phyloP scores from a whole-genome alignment of 768 basidiomycete genomes.

The Megacollybia marginata region DNA sequence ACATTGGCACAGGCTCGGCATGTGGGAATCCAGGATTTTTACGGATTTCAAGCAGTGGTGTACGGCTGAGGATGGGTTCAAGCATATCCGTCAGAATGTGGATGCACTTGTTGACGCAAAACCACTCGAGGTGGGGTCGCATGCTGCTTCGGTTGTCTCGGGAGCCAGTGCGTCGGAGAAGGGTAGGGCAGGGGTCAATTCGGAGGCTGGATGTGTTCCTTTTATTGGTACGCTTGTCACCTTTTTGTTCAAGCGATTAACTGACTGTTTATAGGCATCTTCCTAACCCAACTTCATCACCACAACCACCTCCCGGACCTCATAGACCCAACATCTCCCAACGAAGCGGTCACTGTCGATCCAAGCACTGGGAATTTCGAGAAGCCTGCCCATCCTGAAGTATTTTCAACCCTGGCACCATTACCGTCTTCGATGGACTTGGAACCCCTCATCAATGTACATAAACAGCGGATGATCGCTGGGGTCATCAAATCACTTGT shows the following conservation, averaged over 20 bases:
- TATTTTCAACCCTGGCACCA: slow-evolving; percentile 65
- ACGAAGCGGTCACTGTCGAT: slow-evolving; percentile 60
- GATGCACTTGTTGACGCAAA: slow-evolving; percentile 61
- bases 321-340: slow-evolving; percentile 77
- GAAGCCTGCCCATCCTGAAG: slow-evolving; percentile 67
- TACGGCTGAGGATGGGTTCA: slow-evolving; percentile 61
- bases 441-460: slow-evolving; percentile 82
- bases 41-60: slow-evolving; percentile 64
- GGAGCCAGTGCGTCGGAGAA: slow-evolving; percentile 28
- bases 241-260: neutral
- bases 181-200: slow-evolving; percentile 29
- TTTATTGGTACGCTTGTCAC: slow-evolving; percentile 55
- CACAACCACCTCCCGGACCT: slow-evolving; percentile 67
- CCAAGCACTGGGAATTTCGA: slow-evolving; percentile 56
- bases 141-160: slow-evolving; percentile 44
- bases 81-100: slow-evolving; percentile 60
- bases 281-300: slow-evolving; percentile 63
- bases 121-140: slow-evolving; percentile 45
- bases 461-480: slow-evolving; percentile 80
- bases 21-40: slow-evolving; percentile 69
- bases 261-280: slow-evolving; percentile 45
- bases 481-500: slow-evolving; percentile 75
- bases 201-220: slow-evolving; percentile 60
- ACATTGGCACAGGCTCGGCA: slow-evolving; percentile 57
- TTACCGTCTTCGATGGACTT: slow-evolving; percentile 74